Evolutionary conservation across 306 rosid species (phyloP), one percentile per base, ranked within the genome.

Genomic region (Vigna unguiculata): DNA sequence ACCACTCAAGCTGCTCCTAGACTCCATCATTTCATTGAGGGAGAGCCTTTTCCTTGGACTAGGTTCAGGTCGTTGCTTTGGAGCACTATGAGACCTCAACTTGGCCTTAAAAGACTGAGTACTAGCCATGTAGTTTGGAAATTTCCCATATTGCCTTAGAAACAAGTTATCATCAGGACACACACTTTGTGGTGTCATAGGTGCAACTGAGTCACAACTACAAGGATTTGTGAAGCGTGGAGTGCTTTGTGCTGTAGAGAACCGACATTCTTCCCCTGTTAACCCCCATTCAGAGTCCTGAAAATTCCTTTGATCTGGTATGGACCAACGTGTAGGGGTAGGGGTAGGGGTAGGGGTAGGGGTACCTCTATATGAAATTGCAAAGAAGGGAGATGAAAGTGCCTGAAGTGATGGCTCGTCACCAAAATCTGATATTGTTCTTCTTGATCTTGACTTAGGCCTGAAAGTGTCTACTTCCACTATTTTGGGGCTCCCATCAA

Each of bases 211-310:
- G 7, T 80, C 87, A 8, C 82, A 78, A 4, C 80, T 84, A 6
- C 83, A 78, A 6, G 93, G 83, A 69, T 81, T 54, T n/a, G 81
- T 28, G 52, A 91, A 91, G 24, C 96, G 81, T 16, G 98, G 98
- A 38, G 97, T 93, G 73, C 96, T 88, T 36, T 93, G 98, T 6
- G 98, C 97, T 11, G 98, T 91, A 9, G 97, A 91, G 81, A 87
- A 86, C 24, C 93, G 80, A 60, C 88, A 90, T 40, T 91, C 96
- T 9, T 91, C 93, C 7, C 90, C 93, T 1, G 89, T 65, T 40
- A 90, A 34, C 9, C 92, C 91, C 98, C 97, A 88, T 15, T 93
- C 93, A 7, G 85, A 88, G 19, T 86, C 88, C 3, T 83, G 86
- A 17, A 79, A 83, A 62, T 79, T 84, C 83, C 88, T 81, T 66